Base-by-base conservation (phyloP, 768 basidiomycete genomes). In the Tricholoma sp. region DNA sequence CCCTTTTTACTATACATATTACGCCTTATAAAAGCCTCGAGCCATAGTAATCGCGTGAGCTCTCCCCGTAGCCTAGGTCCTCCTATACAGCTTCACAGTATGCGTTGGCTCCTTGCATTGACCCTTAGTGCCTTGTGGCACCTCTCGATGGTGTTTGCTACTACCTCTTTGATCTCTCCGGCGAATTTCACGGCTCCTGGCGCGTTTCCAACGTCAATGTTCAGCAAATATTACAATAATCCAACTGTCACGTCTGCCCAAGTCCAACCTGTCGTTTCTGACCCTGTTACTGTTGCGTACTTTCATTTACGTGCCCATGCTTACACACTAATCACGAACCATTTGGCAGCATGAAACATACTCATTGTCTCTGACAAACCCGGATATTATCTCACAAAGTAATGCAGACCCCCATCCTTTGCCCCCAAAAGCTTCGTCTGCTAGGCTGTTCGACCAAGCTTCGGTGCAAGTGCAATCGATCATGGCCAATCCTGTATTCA, bases 251-350 rank as follows among this genome's bases (percentile, higher is more conserved):
- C 89, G 2, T 79, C 80, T 11, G 82, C 77, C 0, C 89, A 91
- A 66, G 83, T 83, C 3, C 89, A 91, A 69, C 89, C 88, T n/a
- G 77, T 89, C 57, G 79, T 91, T 35, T 81, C 86, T 12, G 88
- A 91, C 66, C 84, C 86, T 8, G 80, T 89, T 31, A 78, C 79
- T 24, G 88, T 88, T 52, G 56, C 59, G 64, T 65, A 49, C 57
- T 39, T 22, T 51, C 52, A 29, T 43, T 51, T 55, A 18, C 27
- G 12, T 21, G 12, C 32, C 19, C 50, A 34, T 41, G 16, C 18
- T 22, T 50, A 16, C 21, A 24, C 62, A n/a, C 41, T 45, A 51
- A 41, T 43, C 29, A 45, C 29, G 50, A 59, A 57, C 54, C 7
- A 31, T 27, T 5, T 27, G 24, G 24, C 24, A 88, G 86, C 79